Percentiles rank a stretch among this genome's conserved stretches.
Evolutionary conservation across 148 eudicot genomes (phyloP).

Genomic region (Fagopyrum tataricum): DNA sequence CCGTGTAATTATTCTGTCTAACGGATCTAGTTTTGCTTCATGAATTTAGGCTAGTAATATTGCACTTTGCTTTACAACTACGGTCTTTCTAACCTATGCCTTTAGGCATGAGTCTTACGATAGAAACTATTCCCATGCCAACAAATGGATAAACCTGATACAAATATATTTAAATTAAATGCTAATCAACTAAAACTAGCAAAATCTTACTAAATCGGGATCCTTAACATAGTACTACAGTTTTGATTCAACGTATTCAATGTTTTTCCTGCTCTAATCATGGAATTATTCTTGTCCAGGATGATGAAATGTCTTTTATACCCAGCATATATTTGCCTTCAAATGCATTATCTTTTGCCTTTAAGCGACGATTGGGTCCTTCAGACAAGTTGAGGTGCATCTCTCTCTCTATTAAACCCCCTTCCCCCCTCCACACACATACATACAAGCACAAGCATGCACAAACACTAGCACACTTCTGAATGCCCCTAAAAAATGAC

Average conservation of each 20-base stretch:
- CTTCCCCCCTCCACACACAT: not conserved
- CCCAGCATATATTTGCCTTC: conserved; percentile 84
- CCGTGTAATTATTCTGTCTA: conserved; percentile 1
- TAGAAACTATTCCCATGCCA: too few relatives aligned
- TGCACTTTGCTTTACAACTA: not conserved
- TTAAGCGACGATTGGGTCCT: conserved; percentile 79
- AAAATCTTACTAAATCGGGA: too few relatives aligned
- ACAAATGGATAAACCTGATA: too few relatives aligned
- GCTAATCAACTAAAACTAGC: too few relatives aligned
- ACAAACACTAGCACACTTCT: not conserved
- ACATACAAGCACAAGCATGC: not conserved
- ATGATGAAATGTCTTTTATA: conserved; percentile 71
- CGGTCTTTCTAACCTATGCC: not conserved
- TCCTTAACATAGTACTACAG: not conserved
- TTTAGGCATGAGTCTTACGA: too few relatives aligned
- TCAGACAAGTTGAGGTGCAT: conserved; percentile 89
- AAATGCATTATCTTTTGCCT: conserved; percentile 73
- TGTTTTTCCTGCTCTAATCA: not conserved
- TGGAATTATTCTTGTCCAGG: conserved; percentile 23
- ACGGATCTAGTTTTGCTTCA: not conserved
- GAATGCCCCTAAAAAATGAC: not conserved
- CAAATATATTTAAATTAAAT: too few relatives aligned
- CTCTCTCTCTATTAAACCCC: conserved; percentile 10
- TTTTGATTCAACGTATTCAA: conserved; percentile 7
- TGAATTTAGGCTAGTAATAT: not conserved